These are phyloP conservation scores for Plectosphaerella plurivora DNA, from an alignment of 2,329 filamentous ascomycete genomes.

Conservation along the genomic window DNA sequence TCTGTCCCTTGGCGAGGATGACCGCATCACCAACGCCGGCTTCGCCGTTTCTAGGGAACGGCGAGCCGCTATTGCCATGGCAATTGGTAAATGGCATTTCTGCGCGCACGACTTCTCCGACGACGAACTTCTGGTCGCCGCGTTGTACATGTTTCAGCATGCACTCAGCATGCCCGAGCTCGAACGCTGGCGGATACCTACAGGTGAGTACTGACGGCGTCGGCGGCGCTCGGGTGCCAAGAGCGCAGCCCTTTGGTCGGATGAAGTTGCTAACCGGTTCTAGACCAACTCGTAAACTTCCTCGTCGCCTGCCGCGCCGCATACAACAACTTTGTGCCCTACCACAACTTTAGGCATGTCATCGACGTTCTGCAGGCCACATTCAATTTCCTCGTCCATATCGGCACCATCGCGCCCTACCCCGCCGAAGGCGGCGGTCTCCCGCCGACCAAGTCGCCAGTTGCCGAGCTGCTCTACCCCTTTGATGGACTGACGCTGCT, in stretches of 20 bases:
- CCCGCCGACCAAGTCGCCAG: slow-evolving; percentile 49
- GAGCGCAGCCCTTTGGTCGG: slow-evolving; percentile 3
- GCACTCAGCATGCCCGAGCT: slow-evolving; percentile 78
- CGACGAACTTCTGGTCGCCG: slow-evolving; percentile 82
- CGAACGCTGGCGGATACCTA: slow-evolving; percentile 72
- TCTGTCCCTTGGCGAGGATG: slow-evolving; percentile 53
- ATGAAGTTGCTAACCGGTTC: slow-evolving; percentile 29
- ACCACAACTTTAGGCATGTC: slow-evolving; percentile 97
- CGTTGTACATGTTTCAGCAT: slow-evolving; percentile 87
- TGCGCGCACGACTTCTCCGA: slow-evolving; percentile 86
- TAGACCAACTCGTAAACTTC: slow-evolving; percentile 79
- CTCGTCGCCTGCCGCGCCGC: slow-evolving; percentile 83
- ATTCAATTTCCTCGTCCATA: slow-evolving; percentile 81
- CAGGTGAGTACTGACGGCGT: slow-evolving; percentile 51
- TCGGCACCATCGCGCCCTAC: slow-evolving; percentile 71
- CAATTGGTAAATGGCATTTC: slow-evolving; percentile 79
- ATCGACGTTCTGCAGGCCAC: slow-evolving; percentile 93
- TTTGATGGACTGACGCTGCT: slow-evolving; percentile 87
- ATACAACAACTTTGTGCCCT: slow-evolving; percentile 96
- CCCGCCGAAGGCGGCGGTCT: slow-evolving; percentile 30
- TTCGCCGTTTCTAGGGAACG: slow-evolving; percentile 65
- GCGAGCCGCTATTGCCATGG: slow-evolving; percentile 59
- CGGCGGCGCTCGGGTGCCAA: neutral
- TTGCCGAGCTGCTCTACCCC: slow-evolving; percentile 73
- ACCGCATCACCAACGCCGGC: slow-evolving; percentile 59